Evolutionary conservation across 2,329 filamentous ascomycete species (phyloP).

Genomic region (Coniochaeta sp.): DNA sequence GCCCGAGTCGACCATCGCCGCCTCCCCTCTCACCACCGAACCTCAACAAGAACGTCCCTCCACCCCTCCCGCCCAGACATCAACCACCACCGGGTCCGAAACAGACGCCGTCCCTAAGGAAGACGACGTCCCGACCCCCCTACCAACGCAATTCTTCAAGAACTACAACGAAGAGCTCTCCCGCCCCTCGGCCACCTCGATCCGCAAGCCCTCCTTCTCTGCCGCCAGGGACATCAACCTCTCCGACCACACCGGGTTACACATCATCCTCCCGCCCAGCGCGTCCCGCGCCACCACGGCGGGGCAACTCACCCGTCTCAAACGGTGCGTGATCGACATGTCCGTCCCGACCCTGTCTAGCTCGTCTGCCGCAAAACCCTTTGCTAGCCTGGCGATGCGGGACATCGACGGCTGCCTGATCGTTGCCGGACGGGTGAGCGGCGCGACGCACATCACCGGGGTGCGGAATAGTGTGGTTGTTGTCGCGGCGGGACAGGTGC

Average conservation of each 20-base stretch:
- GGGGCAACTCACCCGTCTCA: constrained; percentile 64
- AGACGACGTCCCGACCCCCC: constrained; percentile 25
- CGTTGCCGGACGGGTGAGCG: constrained; percentile 69
- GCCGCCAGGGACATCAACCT: constrained; percentile 56
- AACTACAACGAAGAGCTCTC: constrained; percentile 55
- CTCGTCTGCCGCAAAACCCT: constrained; percentile 52
- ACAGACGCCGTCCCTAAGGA: background rate
- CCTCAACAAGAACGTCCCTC: too few relatives aligned
- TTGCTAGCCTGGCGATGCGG: constrained; percentile 63
- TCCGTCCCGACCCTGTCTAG: constrained; percentile 47
- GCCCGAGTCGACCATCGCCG: too few relatives aligned
- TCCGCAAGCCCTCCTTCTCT: constrained; percentile 59
- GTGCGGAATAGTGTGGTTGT: constrained; percentile 69
- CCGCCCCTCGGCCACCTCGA: constrained; percentile 24
- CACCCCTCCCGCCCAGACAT: too few relatives aligned
- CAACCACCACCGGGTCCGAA: too few relatives aligned
- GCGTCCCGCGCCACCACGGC: constrained; percentile 66
- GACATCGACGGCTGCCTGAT: constrained; percentile 65
- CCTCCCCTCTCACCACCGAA: too few relatives aligned
- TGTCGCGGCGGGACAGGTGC: constrained; percentile 76
- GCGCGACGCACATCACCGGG: constrained; percentile 76
- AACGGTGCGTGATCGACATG: constrained; percentile 72
- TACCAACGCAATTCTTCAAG: constrained; percentile 30
- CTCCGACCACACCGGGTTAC: constrained; percentile 57
- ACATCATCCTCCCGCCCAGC: constrained; percentile 70